Conservation (phyloP, 2,329 filamentous ascomycete species). For the Pyrenophora teres region DNA sequence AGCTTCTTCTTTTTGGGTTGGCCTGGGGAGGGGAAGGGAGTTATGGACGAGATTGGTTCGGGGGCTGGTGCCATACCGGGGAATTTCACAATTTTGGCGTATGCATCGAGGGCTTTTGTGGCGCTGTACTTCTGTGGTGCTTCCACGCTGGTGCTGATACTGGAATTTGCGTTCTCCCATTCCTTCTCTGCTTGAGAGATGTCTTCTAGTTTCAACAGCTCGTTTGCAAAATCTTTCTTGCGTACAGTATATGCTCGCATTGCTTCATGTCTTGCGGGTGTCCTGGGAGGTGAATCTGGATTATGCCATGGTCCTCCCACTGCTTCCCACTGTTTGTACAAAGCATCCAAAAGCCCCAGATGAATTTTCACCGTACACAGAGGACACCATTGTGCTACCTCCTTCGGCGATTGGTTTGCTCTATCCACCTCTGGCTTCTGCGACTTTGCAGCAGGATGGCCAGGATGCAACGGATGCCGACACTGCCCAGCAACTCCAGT, state of each 20-base stretch:
- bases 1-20: not conserved
- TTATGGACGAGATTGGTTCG: no score
- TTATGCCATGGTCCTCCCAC: constrained; percentile 16
- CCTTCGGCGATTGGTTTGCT: not conserved
- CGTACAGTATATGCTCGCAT: not conserved
- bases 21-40: no score
- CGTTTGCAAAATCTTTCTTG: not conserved
- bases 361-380: constrained; percentile 15
- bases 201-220: no score
- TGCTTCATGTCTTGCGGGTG: no score
- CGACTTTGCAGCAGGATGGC: not conserved
- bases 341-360: constrained; percentile 3
- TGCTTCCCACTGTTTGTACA: constrained; percentile 9
- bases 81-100: constrained; percentile 3
- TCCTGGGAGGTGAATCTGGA: no score
- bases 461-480: constrained; percentile 9
- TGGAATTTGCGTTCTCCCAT: not conserved
- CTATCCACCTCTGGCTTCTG: no score
- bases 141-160: not conserved
- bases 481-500: not conserved
- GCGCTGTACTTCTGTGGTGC: constrained; percentile 2
- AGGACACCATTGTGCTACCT: constrained; percentile 2
- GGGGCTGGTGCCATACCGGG: not conserved
- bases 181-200: no score
- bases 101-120: not conserved